Evolutionary conservation across 73 alveolate species (phyloP).

Genomic region (Paramecium primaurelia): DNA sequence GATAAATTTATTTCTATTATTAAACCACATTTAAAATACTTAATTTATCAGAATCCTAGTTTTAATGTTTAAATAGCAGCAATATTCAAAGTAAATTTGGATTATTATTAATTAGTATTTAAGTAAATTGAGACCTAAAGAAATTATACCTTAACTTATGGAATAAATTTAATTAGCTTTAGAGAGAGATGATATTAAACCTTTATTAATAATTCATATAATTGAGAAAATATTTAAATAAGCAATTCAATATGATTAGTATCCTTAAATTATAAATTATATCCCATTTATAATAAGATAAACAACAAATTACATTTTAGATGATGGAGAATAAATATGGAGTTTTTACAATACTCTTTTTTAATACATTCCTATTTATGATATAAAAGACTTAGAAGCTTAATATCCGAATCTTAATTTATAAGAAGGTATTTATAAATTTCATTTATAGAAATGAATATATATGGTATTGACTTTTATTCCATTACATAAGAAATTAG

Average conservation of each 20-base stretch:
- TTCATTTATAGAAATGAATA: neutral
- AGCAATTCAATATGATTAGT: neutral
- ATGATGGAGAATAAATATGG: neutral
- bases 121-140: constrained; percentile 20
- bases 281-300: constrained; percentile 21
- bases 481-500: neutral
- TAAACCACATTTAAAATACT: constrained; percentile 14
- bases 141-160: neutral
- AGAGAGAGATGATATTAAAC: constrained; percentile 15
- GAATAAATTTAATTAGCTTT: neutral
- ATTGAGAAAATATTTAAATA: neutral
- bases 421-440: neutral
- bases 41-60: neutral
- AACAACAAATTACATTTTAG: neutral
- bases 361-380: neutral
- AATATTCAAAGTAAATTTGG: neutral
- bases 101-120: neutral
- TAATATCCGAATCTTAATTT: neutral
- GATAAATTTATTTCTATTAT: neutral
- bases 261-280: neutral
- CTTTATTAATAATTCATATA: neutral
- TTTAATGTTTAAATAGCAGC: neutral
- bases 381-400: neutral
- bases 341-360: constrained; percentile 34
- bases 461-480: neutral